Evolutionary conservation across 192 early-diverging fungal species (phyloP), one percentile per base, ranked within the genome.

Genomic region (Lobulomyces angularis): DNA sequence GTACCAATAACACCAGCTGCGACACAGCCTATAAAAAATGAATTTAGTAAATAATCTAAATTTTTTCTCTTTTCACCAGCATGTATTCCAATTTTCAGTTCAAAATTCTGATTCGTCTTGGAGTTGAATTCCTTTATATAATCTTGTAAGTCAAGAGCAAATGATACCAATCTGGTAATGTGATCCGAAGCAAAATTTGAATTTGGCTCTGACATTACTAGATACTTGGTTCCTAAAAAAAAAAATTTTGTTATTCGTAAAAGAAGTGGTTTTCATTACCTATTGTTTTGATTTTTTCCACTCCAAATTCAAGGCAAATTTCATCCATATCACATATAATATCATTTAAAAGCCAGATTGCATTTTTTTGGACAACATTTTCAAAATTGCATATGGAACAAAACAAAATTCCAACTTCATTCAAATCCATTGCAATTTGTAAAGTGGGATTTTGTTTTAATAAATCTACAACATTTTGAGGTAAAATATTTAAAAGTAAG

Each of bases 211-310:
- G 52, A 38, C 45, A 54, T 54, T 17, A 52, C 57, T 46, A 59
- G 28, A 39, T 59, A 59, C 46, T 59, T 59, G 18, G 57, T 56
- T 27, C 54, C 54, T 56, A 14, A 9, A 2, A 16, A 3, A 46
- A 43, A 14, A 43, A 32, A 31, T 43, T 43, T 8, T 32, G 27
- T 34, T 34, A 43, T 8, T 39, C 16, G 8, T 16, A 17, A 27
- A 11, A 14, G n/a, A 18, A 40, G 1, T 14, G 12, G 1, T 12
- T 18, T 1, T 16, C 0, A n/a, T n/a, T 46, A 51, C 57, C 57
- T 26, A 59, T 59, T 14, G 57, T 59, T 29, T 59, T 59, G 20
- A 59, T 59, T 42, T 59, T 59, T 30, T 56, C 52, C 19, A 59
- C 47, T 16, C 39, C 47, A 9, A 37, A 27, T 5, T 39, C 26